Evolutionary conservation across 176 grass and related monocot species (phyloP), one percentile per base, ranked within the genome.

Genomic region (Phoenix roebelenii): DNA sequence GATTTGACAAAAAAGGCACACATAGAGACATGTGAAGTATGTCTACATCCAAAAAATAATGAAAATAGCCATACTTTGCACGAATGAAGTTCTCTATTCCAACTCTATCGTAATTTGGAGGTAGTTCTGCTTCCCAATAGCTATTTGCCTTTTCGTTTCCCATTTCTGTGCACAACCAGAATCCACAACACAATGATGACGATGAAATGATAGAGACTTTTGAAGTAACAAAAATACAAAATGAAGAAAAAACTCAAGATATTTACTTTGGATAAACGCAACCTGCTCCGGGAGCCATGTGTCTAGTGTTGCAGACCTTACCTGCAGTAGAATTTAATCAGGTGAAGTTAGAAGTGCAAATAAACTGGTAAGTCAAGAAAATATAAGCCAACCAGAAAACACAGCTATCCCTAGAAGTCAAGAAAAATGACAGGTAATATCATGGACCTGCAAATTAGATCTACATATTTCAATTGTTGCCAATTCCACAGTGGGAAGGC

Each of bases 251-350:
- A 12, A 0, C 18, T 19, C n/a, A 68, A 16, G 4, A 30, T 32
- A 29, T 59, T 59, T 59, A 60, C 58, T 60, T 60, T 35, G 26
- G 16, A 60, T 60, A 60, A 29, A 60, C 1, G 15, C 26, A 30
- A 35, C 23, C 25, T 60, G 58, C 58, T 60, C 58, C n/a, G 58
- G 58, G 58, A 60, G 58, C 58, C 58, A 60, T 60, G 58, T 60
- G 25, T 60, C 58, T 16, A 60, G 58, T 9, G 24, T 60, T 7
- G 29, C 58, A 30, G 58, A 60, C n/a, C 58, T 60, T 30, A 60
- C 58, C 58, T 60, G 61, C 22, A 20, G 1, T 16, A 49, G 19
- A 44, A 39, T 63, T 49, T 63, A 20, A 18, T 32, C 3, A 49
- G 10, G 18, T 39, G n/a, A 18, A 32, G 6, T 44, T 44, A 44